phyloP scores from a whole-genome alignment of 2,329 filamentous ascomycete genomes.

The Claviceps arundinis region DNA sequence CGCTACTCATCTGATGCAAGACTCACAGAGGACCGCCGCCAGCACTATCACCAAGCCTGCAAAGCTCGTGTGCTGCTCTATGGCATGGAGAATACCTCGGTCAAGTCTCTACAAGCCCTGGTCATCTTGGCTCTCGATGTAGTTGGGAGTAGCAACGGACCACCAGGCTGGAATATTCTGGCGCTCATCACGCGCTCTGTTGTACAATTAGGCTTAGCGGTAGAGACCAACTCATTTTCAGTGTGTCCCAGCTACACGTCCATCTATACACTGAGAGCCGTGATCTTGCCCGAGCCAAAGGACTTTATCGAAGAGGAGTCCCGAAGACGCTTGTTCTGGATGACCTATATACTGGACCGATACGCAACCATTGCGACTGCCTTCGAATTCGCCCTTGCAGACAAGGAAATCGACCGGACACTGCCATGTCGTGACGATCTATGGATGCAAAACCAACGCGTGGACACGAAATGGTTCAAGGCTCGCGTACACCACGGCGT shows the following conservation, averaged over 20 bases:
- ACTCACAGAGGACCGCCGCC: conserved; percentile 58
- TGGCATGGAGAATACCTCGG: conserved; percentile 78
- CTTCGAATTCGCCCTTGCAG: conserved; percentile 80
- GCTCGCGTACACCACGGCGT: conserved; percentile 31
- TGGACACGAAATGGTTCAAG: conserved; percentile 74
- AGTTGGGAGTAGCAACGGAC: conserved; percentile 76
- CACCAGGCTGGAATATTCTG: conserved; percentile 83
- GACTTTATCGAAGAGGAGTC: conserved; percentile 88
- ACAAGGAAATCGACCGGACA: conserved; percentile 78
- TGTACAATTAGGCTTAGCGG: conserved; percentile 73
- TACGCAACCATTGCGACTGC: conserved; percentile 86
- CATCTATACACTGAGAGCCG: conserved; percentile 78
- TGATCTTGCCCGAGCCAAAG: conserved; percentile 68
- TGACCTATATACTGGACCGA: conserved; percentile 80
- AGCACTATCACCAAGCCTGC: conserved; percentile 64
- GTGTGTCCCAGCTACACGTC: conserved; percentile 70
- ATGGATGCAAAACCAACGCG: conserved; percentile 69
- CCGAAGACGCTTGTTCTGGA: conserved; percentile 77
- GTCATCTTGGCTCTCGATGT: conserved; percentile 79
- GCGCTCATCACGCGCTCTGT: conserved; percentile 80
- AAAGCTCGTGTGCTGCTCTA: conserved; percentile 82
- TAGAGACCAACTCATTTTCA: conserved; percentile 67
- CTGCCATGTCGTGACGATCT: conserved; percentile 79
- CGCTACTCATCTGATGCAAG: conserved; percentile 69
- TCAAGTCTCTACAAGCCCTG: conserved; percentile 75